Percentiles rank a stretch among this genome's conserved stretches.
phyloP scores from a whole-genome alignment of 2,329 filamentous ascomycete species.

The Arthrobotrys sinensis region DNA sequence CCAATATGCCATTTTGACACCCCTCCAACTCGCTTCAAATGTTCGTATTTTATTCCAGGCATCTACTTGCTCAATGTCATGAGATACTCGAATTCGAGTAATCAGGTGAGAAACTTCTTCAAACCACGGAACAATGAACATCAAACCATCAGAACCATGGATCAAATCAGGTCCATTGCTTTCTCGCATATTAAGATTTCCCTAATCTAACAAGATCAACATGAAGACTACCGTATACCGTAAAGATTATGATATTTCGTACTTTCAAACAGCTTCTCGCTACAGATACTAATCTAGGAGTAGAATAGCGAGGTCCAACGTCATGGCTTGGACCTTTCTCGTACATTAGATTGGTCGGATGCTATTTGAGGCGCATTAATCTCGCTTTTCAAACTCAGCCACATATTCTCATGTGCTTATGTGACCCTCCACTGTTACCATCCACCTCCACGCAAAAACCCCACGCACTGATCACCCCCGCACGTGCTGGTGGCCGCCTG shows the following conservation, averaged over 20 bases:
- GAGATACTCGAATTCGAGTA: constrained; percentile 42
- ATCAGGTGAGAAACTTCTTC: constrained; percentile 48
- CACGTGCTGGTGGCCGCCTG: constrained; percentile 37
- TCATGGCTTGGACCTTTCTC: constrained; percentile 3
- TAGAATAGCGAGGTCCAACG: constrained; percentile 4
- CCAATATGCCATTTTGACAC: constrained; percentile 7
- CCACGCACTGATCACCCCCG: constrained; percentile 16
- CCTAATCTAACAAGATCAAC: constrained; percentile 2
- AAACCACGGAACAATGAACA: constrained; percentile 34
- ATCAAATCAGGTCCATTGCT: not conserved
- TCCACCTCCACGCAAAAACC: not conserved
- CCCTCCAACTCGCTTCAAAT: constrained; percentile 27
- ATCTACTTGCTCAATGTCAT: constrained; percentile 20
- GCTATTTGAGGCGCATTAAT: constrained; percentile 30
- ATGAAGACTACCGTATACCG: not conserved
- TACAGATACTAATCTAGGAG: constrained; percentile 16
- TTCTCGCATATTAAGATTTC: not conserved
- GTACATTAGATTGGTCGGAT: constrained; percentile 8
- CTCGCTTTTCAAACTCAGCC: constrained; percentile 28
- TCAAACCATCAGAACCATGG: constrained; percentile 13
- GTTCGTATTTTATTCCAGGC: constrained; percentile 16
- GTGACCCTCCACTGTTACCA: not conserved
- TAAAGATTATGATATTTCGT: constrained; percentile 4
- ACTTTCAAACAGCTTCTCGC: constrained; percentile 20
- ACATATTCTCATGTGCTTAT: not conserved